Evolutionary conservation across 768 basidiomycete genomes (phyloP).

Genomic region (Suillus variegatus): DNA sequence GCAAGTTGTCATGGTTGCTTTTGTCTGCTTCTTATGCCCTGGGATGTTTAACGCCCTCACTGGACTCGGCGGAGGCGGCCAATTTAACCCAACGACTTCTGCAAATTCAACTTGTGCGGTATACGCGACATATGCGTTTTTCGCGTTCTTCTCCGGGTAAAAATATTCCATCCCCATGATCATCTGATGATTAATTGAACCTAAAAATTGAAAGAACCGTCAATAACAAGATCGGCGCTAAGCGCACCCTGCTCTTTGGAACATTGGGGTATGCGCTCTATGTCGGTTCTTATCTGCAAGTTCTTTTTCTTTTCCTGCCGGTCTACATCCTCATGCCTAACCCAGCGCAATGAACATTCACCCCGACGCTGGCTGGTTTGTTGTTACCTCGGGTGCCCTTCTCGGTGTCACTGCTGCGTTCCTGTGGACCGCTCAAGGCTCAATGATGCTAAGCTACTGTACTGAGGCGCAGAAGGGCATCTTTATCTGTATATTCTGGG

Average conservation of each 20-base stretch:
- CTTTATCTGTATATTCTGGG: constrained; percentile 79
- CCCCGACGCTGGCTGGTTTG: constrained; percentile 56
- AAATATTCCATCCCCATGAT: constrained; percentile 8
- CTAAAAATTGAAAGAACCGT: constrained; percentile 49
- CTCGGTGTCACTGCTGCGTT: constrained; percentile 70
- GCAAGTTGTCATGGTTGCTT: constrained; percentile 64
- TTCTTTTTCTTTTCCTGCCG: constrained; percentile 4
- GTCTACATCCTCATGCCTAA: neutral
- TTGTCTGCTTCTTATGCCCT: constrained; percentile 58
- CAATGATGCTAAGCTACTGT: constrained; percentile 78
- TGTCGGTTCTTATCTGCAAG: constrained; percentile 70
- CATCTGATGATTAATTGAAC: constrained; percentile 5
- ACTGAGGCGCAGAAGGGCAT: constrained; percentile 73
- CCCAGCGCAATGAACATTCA: constrained; percentile 70
- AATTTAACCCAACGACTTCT: constrained; percentile 60
- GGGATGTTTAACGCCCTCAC: constrained; percentile 79
- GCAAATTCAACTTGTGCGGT: constrained; percentile 72
- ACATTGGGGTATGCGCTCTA: constrained; percentile 74
- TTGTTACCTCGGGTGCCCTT: constrained; percentile 67
- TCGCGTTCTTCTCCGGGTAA: constrained; percentile 69
- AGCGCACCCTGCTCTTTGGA: constrained; percentile 70
- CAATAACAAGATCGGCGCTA: constrained; percentile 75
- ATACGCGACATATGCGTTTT: constrained; percentile 59
- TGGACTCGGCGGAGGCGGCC: constrained; percentile 78
- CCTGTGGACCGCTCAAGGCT: constrained; percentile 79